Evolutionary conservation across 495 filamentous ascomycete species (phyloP), one percentile per base, ranked within the genome.

Genomic region (Aspergillus incahuasiensis): DNA sequence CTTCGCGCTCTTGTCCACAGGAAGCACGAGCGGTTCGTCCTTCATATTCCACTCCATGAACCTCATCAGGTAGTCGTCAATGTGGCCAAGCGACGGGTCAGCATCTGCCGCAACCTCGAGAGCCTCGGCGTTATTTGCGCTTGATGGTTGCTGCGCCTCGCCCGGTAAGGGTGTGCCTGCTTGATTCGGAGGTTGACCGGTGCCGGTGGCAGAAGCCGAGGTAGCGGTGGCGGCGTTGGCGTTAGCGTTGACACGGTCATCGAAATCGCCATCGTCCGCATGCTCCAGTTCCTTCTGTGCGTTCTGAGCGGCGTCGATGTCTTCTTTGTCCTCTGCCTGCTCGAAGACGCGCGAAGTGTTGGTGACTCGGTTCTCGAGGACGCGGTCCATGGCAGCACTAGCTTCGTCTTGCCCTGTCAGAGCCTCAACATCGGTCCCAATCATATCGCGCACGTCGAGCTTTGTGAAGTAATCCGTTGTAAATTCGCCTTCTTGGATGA

Each of bases 401-500:
- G 85, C 86, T 22, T 83, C 84, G 56, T 89, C 87, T 12, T 79
- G 76, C 0, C 73, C 72, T 42, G 78, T 76, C 1, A 80, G 75
- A 25, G 75, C 71, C 25, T 81, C 82, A 30, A 81, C 81, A 48
- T 78, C 25, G 25, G 25, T 78, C 55, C 82, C 84, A 40, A 89
- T 78, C 62, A 90, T 83, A 51, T 89, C 88, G 44, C 83, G 80
- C 44, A 85, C 83, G 16, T 71, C 58, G 43, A 91, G 74, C 64
- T 90, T 91, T 64, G 90, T 90, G 76, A 97, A 94, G 73, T 96
- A 92, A 68, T 97, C 95, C 0, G 95, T 99, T 1, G 91, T 99
- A 71, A 99, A 99, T 61, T 92, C 91, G 46, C 95, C 95, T 68
- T 97, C 92, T 68, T 99, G 95, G 61, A 99, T 99, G 53, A 99